Evolutionary conservation across 768 basidiomycete genomes (phyloP), one percentile per base, ranked within the genome.

Genomic region (Punctularia strigosozonata): DNA sequence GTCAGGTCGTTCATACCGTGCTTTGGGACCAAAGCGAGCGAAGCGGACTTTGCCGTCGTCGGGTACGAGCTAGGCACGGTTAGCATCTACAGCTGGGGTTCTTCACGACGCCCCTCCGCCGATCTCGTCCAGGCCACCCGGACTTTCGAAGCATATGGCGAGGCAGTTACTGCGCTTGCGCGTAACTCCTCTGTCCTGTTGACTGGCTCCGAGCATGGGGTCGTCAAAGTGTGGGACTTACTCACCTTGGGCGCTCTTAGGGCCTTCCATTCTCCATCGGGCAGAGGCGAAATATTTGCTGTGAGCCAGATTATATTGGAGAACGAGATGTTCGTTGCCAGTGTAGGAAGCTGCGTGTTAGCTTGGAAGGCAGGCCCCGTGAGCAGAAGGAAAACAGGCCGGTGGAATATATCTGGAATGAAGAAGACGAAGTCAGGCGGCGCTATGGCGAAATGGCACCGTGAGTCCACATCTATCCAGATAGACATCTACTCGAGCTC

Each of bases 41-140:
- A 70, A 37, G 47, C 51, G 8, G 70, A 64, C 49, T 73, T 83
- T 50, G 54, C 86, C 23, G 48, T 86, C 6, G 62, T 60, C 2
- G 85, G 86, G 2, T 80, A 87, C 50, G 57, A 62, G 18, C 60
- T 82, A 19, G 85, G 85, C 1, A 74, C 64, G 30, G 56, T 86
- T 31, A 73, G 65, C 40, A 57, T 84, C 4, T 85, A 79, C 48
- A 63, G 71, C 25, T 80, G 72, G 69, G 38, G 51, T 4, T 38
- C 39, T 14, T 26, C 26, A 10, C 36, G 32, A 15, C 19, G 42
- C 19, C 28, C 39, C 32, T 30, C 43, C 52, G 25, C 37, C 19
- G 42, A 46, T 20, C 26, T 42, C 33, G 42, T 56, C 22, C 50
- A 28, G 32, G 69, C 75, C 1, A 44, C 59, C 4, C 61, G 63